These are phyloP conservation scores for Globisporangium parvum DNA, from an alignment of 352 stramenopile genomes.

Conservation along the genomic window DNA sequence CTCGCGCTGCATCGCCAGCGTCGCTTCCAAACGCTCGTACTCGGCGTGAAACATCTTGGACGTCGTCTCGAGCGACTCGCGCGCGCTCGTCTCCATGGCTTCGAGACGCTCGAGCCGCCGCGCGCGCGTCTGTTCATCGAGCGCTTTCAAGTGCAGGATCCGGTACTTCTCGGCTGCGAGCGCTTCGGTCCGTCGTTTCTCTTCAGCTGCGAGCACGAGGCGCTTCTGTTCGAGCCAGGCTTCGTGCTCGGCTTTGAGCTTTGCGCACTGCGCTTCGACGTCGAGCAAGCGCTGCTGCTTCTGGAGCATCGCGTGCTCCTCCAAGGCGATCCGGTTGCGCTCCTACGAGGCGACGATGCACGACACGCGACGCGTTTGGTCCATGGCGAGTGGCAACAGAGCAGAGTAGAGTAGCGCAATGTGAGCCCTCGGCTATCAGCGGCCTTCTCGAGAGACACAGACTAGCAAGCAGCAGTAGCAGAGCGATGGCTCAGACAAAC, in stretches of 20 bases:
- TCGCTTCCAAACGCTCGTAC: conserved; percentile 43
- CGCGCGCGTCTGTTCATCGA: conserved; percentile 66
- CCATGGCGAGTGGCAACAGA: not conserved
- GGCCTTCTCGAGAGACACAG: not conserved
- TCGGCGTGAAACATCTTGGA: conserved; percentile 58
- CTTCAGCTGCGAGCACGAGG: conserved; percentile 49
- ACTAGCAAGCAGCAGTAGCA: not conserved
- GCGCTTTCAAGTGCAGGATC: conserved; percentile 60
- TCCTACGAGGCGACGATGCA: conserved; percentile 29
- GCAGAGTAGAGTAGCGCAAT: conserved; percentile 1
- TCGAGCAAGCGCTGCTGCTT: conserved; percentile 61
- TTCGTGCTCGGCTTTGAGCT: conserved; percentile 53
- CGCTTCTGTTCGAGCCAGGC: conserved; percentile 64
- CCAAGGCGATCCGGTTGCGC: conserved; percentile 71
- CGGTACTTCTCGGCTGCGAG: conserved; percentile 55
- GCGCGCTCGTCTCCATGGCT: conserved; percentile 50
- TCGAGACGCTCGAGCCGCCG: conserved; percentile 52
- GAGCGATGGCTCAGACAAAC: conserved; percentile 7
- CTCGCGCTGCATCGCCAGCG: conserved; percentile 51
- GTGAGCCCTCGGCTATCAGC: not conserved
- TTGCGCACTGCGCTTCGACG: conserved; percentile 41
- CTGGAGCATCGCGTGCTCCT: conserved; percentile 56
- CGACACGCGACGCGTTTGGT: too few relatives aligned
- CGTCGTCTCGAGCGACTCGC: conserved; percentile 58
- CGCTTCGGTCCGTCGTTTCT: conserved; percentile 50